Percentiles rank a stretch among this genome's conserved stretches.
These are phyloP conservation scores for Chlamydomonas urium DNA, from an alignment of 139 green algal species.

Conservation along the genomic window DNA sequence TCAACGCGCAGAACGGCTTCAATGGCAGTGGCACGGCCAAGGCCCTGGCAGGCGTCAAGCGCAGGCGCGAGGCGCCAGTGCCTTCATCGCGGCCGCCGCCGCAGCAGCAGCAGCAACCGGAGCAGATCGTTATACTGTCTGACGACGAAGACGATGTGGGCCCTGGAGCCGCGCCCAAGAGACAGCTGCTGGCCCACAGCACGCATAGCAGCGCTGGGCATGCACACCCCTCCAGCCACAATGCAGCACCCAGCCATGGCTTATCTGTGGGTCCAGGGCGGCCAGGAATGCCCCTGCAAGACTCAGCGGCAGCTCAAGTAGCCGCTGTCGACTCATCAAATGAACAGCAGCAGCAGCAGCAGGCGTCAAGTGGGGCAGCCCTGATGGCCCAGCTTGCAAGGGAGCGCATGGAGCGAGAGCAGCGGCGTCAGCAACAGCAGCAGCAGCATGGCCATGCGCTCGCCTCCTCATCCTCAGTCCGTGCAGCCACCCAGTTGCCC, in stretches of 20 bases:
- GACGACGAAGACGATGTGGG: too few species aligned
- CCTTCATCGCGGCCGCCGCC: not conserved
- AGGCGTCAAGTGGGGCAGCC: not conserved
- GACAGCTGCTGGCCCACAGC: too few species aligned
- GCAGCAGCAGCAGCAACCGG: too few species aligned
- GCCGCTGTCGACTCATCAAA: not conserved
- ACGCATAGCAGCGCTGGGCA: too few species aligned
- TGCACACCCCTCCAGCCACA: not conserved
- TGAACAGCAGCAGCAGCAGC: slow-evolving; percentile 13
- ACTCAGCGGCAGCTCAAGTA: not conserved
- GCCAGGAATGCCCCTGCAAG: slow-evolving; percentile 5
- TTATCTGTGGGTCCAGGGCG: not conserved
- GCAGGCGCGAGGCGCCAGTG: not conserved
- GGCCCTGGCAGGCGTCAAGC: not conserved
- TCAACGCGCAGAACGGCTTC: slow-evolving; percentile 9
- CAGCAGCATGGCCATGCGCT: too few species aligned
- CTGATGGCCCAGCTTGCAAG: not conserved
- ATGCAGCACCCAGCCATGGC: not conserved
- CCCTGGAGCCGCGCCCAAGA: too few species aligned
- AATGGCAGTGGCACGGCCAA: too few species aligned
- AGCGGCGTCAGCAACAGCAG: not conserved
- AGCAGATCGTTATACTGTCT: too few species aligned
- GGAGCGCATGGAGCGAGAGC: not conserved
- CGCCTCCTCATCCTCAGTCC: too few species aligned
- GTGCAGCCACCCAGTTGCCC: too few species aligned